A percentile compares a stretch with the other conserved stretches of the same genome.
Evolutionary conservation across 106 monocot species (phyloP).

Genomic region (Amphibolis antarctica): DNA sequence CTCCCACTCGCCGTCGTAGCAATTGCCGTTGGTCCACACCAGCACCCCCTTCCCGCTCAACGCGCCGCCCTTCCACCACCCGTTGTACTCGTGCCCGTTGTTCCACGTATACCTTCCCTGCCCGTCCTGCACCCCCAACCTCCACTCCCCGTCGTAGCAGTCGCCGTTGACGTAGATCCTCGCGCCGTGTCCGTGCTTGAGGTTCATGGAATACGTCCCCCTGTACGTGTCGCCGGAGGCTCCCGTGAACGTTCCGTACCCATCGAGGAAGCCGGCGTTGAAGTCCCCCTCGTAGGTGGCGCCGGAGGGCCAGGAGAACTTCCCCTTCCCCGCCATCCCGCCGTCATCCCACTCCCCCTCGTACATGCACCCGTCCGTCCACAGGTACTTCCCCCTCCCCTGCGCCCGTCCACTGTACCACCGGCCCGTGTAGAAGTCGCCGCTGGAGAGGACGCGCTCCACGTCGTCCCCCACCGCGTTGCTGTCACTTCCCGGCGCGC

Average conservation of each 20-base stretch:
- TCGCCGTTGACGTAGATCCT: conserved; percentile 75
- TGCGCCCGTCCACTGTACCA: conserved; percentile 57
- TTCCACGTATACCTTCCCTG: conserved; percentile 65
- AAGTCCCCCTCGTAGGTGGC: conserved; percentile 90
- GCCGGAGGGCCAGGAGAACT: conserved; percentile 92
- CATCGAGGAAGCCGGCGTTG: conserved; percentile 85
- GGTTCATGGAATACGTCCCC: conserved; percentile 65
- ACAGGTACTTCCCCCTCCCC: conserved; percentile 81
- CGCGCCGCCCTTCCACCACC: conserved; percentile 43
- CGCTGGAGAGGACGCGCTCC: conserved; percentile 65
- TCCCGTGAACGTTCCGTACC: conserved; percentile 64
- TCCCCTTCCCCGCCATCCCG: conserved; percentile 59
- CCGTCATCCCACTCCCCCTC: conserved; percentile 78
- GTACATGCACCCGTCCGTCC: conserved; percentile 96
- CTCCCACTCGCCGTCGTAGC: conserved; percentile 74
- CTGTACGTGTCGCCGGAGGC: conserved; percentile 72
- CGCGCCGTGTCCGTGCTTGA: conserved; percentile 56
- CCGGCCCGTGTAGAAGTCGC: conserved; percentile 82
- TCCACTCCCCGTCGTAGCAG: conserved; percentile 78
- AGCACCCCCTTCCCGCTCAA: conserved; percentile 56
- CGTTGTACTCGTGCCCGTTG: conserved; percentile 64
- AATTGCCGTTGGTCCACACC: conserved; percentile 62
- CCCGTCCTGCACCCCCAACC: conserved; percentile 54
- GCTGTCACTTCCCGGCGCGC: background rate
- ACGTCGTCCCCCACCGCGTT: conserved; percentile 23